A percentile compares a stretch with the other conserved stretches of the same genome.
Evolutionary conservation across 73 alveolate species (phyloP).

Genomic region (Tetrahymena elliotti): DNA sequence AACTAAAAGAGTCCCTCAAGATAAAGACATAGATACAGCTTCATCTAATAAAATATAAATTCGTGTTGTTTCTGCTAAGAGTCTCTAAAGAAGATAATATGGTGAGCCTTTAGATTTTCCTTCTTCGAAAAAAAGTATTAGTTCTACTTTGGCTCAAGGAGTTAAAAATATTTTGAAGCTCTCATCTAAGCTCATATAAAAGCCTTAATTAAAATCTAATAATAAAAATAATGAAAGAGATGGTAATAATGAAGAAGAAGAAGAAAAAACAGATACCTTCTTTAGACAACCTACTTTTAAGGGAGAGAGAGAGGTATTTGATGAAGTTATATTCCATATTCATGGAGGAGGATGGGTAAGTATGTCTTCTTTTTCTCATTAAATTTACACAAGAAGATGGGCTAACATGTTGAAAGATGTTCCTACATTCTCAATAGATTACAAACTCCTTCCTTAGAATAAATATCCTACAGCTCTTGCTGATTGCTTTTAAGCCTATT

Average conservation of each 20-base stretch:
- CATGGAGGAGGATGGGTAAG: constrained; percentile 97
- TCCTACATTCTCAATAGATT: constrained; percentile 79
- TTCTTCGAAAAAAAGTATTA: neutral
- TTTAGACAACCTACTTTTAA: neutral
- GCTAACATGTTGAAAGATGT: constrained; percentile 52
- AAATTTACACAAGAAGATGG: constrained; percentile 78
- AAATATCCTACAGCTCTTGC: constrained; percentile 79
- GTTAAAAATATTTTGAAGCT: neutral
- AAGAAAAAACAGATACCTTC: neutral
- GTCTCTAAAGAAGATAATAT: neutral
- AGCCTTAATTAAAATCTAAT: neutral
- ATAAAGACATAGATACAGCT: neutral
- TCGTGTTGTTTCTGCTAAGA: neutral
- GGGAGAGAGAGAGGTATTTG: neutral
- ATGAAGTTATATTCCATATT: constrained; percentile 53
- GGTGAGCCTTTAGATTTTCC: neutral
- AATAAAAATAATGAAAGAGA: neutral
- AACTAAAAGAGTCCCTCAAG: neutral
- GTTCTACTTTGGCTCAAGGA: neutral
- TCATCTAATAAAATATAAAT: neutral
- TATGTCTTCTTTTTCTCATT: constrained; percentile 84
- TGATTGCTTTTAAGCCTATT: constrained; percentile 84
- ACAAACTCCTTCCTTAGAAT: constrained; percentile 78
- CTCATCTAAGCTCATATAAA: neutral
- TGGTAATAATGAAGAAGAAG: neutral